Evolutionary conservation across 208 protist genomes (phyloP), one percentile per base, ranked within the genome.

Genomic region (Herpetomonas samuelpessoai): DNA sequence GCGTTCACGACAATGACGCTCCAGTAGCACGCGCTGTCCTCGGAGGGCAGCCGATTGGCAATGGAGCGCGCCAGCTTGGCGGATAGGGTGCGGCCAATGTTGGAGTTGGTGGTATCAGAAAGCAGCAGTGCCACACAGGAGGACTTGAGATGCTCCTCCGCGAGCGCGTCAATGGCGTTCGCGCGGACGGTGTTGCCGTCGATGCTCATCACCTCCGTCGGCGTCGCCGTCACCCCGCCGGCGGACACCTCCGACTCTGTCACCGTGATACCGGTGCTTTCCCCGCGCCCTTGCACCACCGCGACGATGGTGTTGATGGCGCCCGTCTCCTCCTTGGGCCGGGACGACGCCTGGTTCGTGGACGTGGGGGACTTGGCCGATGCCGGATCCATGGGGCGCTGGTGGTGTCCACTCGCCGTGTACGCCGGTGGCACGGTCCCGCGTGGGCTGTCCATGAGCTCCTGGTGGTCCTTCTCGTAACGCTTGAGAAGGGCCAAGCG

Each of bases 91-190:
- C 72, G 60, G 29, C 72, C 71, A 12, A 81, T 69, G 3, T 56
- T 77, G 51, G 62, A 68, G 47, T 74, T 71, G 9, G 27, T 53
- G 28, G 70, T 47, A 44, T 78, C 74, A 27, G 65, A 65, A 22
- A 70, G 58, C 24, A 88, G 66, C 47, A 88, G 54, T 16, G 68
- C 68, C 29, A 65, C 65, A 65, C 81, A 84, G 71, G 68, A 81
- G 48, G 78, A 77, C 16, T 68, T 52, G 29, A 85, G 39, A 6
- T 64, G 54, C 21, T 62, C 60, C 29, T 50, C 30, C 45, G 72
- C 58, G 14, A 79, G 21, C 31, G 67, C 65, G 46, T 79, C 71
- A 39, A 79, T 53, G 44, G 64, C 35, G 18, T 22, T n/a, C 22
- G 62, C 76, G 18, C 72, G 76, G 25, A 79, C 50, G 51, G 57